Percentiles rank a stretch among this genome's conserved stretches.
Evolutionary conservation across 495 filamentous ascomycete species (phyloP).

Genomic region (Filosporella fistucella): DNA sequence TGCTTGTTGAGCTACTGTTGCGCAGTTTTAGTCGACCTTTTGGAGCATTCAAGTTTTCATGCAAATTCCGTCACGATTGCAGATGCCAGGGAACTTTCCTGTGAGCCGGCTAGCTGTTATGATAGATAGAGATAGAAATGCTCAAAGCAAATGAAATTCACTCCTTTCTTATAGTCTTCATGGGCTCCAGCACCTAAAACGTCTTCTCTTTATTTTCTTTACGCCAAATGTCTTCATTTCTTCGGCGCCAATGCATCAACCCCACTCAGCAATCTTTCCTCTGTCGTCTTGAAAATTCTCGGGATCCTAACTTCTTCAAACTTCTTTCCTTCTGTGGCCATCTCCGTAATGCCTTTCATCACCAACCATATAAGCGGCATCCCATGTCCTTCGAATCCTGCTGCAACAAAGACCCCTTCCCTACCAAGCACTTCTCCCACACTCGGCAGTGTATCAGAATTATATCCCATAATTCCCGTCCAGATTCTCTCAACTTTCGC

Average conservation of each 20-base stretch:
- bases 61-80: no score
- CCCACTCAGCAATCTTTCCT: conserved; percentile 21
- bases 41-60: no score
- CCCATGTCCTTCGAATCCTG: conserved; percentile 51
- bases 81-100: no score
- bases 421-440: conserved; percentile 35
- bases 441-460: conserved; percentile 11
- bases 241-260: conserved; percentile 2
- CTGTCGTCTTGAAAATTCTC: conserved; percentile 34
- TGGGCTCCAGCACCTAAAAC: no score
- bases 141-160: no score
- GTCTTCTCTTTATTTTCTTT: no score
- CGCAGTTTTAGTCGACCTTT: no score
- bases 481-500: conserved; percentile 52
- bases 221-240: no score
- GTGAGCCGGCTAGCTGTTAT: no score
- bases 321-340: conserved; percentile 30
- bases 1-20: no score
- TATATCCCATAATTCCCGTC: conserved; percentile 55
- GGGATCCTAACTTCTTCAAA: conserved; percentile 38
- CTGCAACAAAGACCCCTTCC: conserved; percentile 38
- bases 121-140: no score
- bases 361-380: conserved; percentile 45
- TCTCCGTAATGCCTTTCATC: conserved; percentile 39
- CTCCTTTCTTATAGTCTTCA: no score